Percentiles rank a stretch among this genome's conserved stretches.
phyloP scores from a whole-genome alignment of 495 filamentous ascomycete genomes.

The Aspergillus diversus region DNA sequence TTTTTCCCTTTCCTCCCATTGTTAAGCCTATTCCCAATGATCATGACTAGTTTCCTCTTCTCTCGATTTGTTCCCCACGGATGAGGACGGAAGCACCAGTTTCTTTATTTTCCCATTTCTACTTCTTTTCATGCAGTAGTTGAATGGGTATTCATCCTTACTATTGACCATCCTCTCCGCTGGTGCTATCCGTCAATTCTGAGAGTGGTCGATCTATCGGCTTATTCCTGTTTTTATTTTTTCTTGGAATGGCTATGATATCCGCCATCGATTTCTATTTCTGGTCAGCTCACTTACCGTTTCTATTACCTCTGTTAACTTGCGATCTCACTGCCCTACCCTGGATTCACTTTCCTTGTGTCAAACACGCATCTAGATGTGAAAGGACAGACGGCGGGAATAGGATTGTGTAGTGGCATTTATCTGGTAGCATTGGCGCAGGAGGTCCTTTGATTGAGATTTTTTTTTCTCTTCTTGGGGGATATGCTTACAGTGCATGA shows the following conservation, averaged over 20 bases:
- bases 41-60: constrained; percentile 11
- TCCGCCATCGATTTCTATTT: constrained; percentile 10
- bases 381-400: constrained; percentile 14
- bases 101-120: constrained; percentile 8
- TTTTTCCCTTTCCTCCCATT: constrained; percentile 26
- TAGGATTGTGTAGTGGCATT: constrained; percentile 23
- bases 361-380: no score
- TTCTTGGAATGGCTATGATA: constrained; percentile 15
- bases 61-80: constrained; percentile 7
- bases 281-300: not conserved
- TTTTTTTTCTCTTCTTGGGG: constrained; percentile 5
- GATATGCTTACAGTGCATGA: constrained; percentile 19
- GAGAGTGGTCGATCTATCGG: not conserved
- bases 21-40: constrained; percentile 18
- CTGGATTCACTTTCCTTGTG: constrained; percentile 15
- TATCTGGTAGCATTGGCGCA: constrained; percentile 27
- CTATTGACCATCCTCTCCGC: not conserved
- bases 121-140: constrained; percentile 1
- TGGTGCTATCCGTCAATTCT: constrained; percentile 5
- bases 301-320: constrained; percentile 17
- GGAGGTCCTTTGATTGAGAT: constrained; percentile 19
- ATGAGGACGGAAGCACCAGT: constrained; percentile 10
- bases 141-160: constrained; percentile 7
- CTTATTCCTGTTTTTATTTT: constrained; percentile 3
- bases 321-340: constrained; percentile 1